Evolutionary conservation across 1,284 basidiomycete genomes (phyloP).

Genomic region (Cryptococcus sp.): DNA sequence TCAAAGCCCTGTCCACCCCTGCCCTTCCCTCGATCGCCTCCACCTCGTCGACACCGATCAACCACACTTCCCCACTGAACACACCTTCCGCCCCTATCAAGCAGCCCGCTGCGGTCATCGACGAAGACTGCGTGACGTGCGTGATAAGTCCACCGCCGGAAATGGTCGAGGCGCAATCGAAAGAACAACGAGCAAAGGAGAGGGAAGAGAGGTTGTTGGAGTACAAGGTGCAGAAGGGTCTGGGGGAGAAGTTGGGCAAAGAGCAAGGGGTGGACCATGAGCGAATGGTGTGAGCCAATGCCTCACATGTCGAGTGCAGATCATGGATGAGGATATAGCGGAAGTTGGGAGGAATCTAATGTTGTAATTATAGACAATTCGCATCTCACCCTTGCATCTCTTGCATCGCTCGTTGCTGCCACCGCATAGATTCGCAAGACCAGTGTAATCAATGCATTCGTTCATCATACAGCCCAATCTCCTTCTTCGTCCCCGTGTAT

Average conservation of each 20-base stretch:
- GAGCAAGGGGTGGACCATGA: slow-evolving; percentile 14
- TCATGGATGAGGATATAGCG: too few species aligned
- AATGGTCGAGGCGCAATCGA: slow-evolving; percentile 31
- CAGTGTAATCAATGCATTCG: slow-evolving; percentile 16
- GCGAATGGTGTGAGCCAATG: neutral
- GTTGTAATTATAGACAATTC: too few species aligned
- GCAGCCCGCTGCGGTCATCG: slow-evolving; percentile 33
- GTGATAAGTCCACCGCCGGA: slow-evolving; percentile 37
- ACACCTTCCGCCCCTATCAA: slow-evolving; percentile 16
- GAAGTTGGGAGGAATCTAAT: too few species aligned
- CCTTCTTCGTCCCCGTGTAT: neutral
- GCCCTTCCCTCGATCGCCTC: neutral
- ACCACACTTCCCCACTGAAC: slow-evolving; percentile 9
- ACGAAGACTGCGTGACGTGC: slow-evolving; percentile 40
- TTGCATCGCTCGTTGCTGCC: too few species aligned
- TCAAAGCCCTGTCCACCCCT: slow-evolving; percentile 19
- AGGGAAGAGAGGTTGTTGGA: slow-evolving; percentile 27
- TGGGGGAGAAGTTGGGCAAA: slow-evolving; percentile 21
- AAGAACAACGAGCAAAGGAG: slow-evolving; percentile 28
- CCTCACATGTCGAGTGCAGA: too few species aligned
- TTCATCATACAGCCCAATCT: slow-evolving; percentile 14
- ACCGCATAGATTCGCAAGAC: neutral
- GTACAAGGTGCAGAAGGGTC: slow-evolving; percentile 35
- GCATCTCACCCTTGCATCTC: too few species aligned
- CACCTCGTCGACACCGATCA: neutral